Conservation (phyloP, 345 rosid species). For the Euclidium syriacum region DNA sequence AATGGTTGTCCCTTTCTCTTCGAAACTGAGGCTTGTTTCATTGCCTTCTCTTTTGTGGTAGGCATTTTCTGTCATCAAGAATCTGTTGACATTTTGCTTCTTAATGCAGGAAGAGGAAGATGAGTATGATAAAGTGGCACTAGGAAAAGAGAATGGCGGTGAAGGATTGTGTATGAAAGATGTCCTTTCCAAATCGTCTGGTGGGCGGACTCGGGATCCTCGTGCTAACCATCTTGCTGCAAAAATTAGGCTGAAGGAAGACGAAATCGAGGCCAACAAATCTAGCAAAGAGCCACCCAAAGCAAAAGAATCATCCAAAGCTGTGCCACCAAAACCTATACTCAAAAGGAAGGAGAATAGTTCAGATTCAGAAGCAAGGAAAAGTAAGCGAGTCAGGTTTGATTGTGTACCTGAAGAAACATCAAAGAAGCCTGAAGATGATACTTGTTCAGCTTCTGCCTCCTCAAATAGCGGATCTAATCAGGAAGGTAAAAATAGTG, state of each 20-base stretch:
- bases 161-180: constrained; percentile 53
- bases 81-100: not conserved
- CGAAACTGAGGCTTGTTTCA: not conserved
- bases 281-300: constrained; percentile 13
- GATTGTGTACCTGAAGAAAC: constrained; percentile 33
- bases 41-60: not conserved
- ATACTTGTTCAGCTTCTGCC: constrained; percentile 18
- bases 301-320: constrained; percentile 8
- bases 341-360: constrained; percentile 50
- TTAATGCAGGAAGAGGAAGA: constrained; percentile 81
- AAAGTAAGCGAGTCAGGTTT: constrained; percentile 60
- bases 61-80: not conserved
- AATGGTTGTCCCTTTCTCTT: not conserved
- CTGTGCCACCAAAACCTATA: constrained; percentile 39
- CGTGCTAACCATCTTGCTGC: constrained; percentile 75
- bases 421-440: constrained; percentile 25
- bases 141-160: constrained; percentile 46
- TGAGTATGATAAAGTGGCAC: constrained; percentile 68
- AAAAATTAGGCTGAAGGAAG: constrained; percentile 67
- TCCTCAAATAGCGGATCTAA: constrained; percentile 19
- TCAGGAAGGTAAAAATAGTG: constrained; percentile 8
- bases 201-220: constrained; percentile 41
- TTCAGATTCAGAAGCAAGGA: constrained; percentile 41
- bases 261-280: constrained; percentile 49
- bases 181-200: constrained; percentile 28